Base-by-base conservation (phyloP, 306 rosid genomes). In the Trichosanthes truncata region DNA sequence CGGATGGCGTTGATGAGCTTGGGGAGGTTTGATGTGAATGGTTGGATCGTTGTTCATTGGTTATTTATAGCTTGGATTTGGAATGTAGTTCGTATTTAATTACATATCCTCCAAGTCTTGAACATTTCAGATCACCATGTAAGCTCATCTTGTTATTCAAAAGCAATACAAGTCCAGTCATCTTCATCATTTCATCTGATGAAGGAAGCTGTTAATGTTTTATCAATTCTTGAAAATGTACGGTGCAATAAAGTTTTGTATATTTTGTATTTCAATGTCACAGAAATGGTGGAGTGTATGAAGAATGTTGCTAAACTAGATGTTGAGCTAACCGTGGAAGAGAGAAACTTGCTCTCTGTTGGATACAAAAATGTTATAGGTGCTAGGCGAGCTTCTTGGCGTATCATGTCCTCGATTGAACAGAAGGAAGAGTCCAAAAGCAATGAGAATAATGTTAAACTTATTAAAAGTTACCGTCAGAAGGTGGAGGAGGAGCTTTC, bases 261-360 rank as follows among this genome's bases (percentile, higher is more conserved):
- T 73, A 12, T 46, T 73, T 73, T 73, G 48, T 41, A 68, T 68
- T 41, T 7, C 17, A 38, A 53, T 86, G 83, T 66, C 51, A 62
- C 92, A 94, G 98, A 94, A 88, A 94, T 94, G 98, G 98, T 92
- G 3, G 98, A 94, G 81, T 91, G 93, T 78, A 92, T 92, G 97
- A 92, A 94, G 90, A 87, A 82, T 60, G 91, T 92, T 71, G 98
- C 98, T 5, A 87, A 89, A 46, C 97, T 94, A 81, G 97, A 94
- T 85, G 89, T 91, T 79, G 98, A 94, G 74, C 90, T 94, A 59
- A 94, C 97, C 38, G 95, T 94, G 80, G 98, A 94, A 81, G 98
- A 94, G 90, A 94, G 98, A 88, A 94, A 94, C 89, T 96, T 94
- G 76, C 97, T 94, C 13, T 94, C 98, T 17, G 98, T 94, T 61